Conservation (phyloP, 225 moss, liverwort and hornwort genomes). For the Marchantia polymorpha region DNA sequence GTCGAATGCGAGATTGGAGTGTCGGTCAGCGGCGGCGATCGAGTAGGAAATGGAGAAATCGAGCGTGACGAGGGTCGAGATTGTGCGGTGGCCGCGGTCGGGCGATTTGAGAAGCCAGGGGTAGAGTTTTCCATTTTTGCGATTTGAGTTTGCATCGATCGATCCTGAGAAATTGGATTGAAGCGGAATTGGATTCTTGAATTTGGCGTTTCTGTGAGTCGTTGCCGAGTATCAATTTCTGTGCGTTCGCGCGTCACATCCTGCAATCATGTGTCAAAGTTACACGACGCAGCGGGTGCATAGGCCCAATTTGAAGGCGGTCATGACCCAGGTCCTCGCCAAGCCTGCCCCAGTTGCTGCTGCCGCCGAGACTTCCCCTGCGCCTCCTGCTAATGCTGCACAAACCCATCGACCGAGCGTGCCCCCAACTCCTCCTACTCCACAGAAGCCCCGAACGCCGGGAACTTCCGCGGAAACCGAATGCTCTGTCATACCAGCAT, state of each 20-base stretch:
- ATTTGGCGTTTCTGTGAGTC: background rate
- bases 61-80: too few species aligned
- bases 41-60: too few species aligned
- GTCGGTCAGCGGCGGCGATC: too few species aligned
- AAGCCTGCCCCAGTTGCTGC: background rate
- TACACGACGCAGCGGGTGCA: constrained; percentile 14
- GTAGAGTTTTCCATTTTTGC: too few species aligned
- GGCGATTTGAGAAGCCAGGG: too few species aligned
- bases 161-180: too few species aligned
- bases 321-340: constrained; percentile 4
- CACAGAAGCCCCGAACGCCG: constrained; percentile 5
- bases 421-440: background rate
- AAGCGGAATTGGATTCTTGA: too few species aligned
- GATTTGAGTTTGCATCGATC: too few species aligned
- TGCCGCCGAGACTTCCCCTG: background rate
- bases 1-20: too few species aligned
- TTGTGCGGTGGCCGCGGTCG: too few species aligned
- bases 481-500: constrained; percentile 15
- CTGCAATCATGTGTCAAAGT: constrained; percentile 21
- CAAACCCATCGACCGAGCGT: background rate
- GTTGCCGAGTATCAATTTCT: background rate
- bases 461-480: background rate
- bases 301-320: constrained; percentile 20
- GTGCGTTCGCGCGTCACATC: background rate
- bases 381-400: background rate